phyloP scores from a whole-genome alignment of 2,329 filamentous ascomycete genomes.

The Aureobasidium sp. region DNA sequence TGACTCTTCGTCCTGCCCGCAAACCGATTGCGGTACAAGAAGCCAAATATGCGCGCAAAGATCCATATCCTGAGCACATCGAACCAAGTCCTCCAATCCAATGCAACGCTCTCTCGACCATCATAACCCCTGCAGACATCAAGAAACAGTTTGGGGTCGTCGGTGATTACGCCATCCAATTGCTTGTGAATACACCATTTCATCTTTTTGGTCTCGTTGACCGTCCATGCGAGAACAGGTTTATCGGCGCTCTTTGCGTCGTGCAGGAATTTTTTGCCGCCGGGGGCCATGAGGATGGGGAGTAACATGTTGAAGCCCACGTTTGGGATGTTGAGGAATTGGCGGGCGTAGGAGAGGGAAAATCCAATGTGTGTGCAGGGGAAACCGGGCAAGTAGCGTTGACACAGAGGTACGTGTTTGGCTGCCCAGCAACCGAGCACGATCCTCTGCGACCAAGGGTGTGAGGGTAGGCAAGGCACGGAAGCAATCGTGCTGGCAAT shows the following conservation, averaged over 20 bases:
- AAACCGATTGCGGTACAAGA: conserved; percentile 15
- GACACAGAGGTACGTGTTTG: conserved; percentile 60
- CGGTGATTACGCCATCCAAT: conserved; percentile 79
- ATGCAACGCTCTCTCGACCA: conserved; percentile 27
- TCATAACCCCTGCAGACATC: conserved; percentile 49
- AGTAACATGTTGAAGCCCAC: conserved; percentile 75
- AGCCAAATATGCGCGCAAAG: conserved; percentile 16
- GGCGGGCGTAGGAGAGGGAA: conserved; percentile 59
- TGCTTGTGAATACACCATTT: conserved; percentile 62
- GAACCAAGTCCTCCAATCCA: conserved; percentile 21
- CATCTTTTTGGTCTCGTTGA: conserved; percentile 75
- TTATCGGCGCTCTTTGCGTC: conserved; percentile 39
- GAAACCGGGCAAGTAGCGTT: conserved; percentile 55
- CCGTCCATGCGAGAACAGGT: conserved; percentile 74
- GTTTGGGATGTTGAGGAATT: conserved; percentile 61
- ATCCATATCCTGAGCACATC: conserved; percentile 18
- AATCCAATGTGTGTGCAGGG: conserved; percentile 62
- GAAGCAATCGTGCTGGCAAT: conserved; percentile 57
- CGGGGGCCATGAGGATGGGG: conserved; percentile 58
- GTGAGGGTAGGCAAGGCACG: conserved; percentile 38
- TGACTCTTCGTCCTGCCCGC: conserved; percentile 11
- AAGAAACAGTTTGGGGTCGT: conserved; percentile 65
- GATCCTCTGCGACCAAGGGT: conserved; percentile 65
- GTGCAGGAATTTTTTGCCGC: conserved; percentile 59
- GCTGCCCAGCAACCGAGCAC: conserved; percentile 79